Base-by-base conservation (phyloP, 192 early-diverging fungal genomes). In the Podila minutissima region DNA sequence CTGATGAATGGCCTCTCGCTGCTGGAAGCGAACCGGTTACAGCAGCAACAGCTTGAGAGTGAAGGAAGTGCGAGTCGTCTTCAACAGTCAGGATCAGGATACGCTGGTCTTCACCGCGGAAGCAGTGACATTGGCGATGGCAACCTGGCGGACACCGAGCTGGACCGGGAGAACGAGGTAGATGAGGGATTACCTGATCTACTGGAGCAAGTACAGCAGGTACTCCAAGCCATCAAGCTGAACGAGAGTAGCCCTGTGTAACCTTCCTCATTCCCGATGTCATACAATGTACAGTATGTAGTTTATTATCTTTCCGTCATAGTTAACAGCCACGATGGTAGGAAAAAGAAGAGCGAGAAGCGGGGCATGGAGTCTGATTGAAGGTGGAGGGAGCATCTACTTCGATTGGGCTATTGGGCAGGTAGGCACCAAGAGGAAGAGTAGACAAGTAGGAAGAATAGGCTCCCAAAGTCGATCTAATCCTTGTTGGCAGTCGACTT, bases 1-100 rank as follows among this genome's bases (percentile, higher is more conserved):
- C 59, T 78, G 29, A 78, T 78, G 75, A 78, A 78, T 29, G 75
- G 75, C 2, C 28, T 78, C 49, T 78, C 75, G 26, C 46, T 78
- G 13, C 22, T 78, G 50, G 75, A 78, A 33, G 75, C 68, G 7
- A 78, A 62, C 31, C 63, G 75, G 59, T 62, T 64, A 50, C 75
- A 75, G 19, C 72, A 67, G 26, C 58, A 67, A 26, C 72, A 70
- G 28, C 53, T 69, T 12, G 41, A 32, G 57, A 46, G 41, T 46
- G 41, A 46, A 46, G 41, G 41, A 46, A 46, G 41, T 13, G 8
- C 15, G 13, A 46, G 1, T 46, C 41, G 41, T 15, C 41, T 4
- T 46, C 22, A 57, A 15, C 38, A 46, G 28, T 12, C 41, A 48
- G 31, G 31, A 20, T 24, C 33, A 28, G 50, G n/a, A 13, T 58